A percentile compares a stretch with the other conserved stretches of the same genome.
These are phyloP conservation scores for Fraxinus paxiana DNA, from an alignment of 305 asterid species.

Conservation along the genomic window DNA sequence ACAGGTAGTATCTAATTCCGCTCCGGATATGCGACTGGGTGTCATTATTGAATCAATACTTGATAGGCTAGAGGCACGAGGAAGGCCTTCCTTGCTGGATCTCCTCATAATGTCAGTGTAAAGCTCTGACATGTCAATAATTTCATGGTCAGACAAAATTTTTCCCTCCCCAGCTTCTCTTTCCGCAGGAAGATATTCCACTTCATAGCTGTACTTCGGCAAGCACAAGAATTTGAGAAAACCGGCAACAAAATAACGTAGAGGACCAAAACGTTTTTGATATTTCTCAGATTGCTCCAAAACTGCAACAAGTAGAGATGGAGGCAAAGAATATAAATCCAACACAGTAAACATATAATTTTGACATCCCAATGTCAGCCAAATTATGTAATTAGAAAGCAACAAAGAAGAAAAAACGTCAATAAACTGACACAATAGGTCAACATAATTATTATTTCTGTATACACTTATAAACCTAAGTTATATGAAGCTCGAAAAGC, in stretches of 20 bases:
- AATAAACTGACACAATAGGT: neutral
- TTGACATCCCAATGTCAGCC: neutral
- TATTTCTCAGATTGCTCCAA: slow-evolving; percentile 94
- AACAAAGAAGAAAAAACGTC: neutral
- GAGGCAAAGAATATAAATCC: neutral
- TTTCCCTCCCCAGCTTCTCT: slow-evolving; percentile 55
- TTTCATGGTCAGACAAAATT: slow-evolving; percentile 39
- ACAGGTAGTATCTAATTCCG: slow-evolving; percentile 66
- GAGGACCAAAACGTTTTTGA: slow-evolving; percentile 91
- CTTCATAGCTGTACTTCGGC: slow-evolving; percentile 86
- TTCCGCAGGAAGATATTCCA: slow-evolving; percentile 80
- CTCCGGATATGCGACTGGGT: slow-evolving; percentile 70
- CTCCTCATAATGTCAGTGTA: slow-evolving; percentile 89
- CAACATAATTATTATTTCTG: neutral
- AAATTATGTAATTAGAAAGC: neutral
- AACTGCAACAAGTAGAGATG: slow-evolving; percentile 49
- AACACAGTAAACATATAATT: neutral
- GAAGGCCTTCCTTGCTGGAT: slow-evolving; percentile 95
- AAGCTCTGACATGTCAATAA: slow-evolving; percentile 82
- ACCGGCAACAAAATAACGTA: slow-evolving; percentile 94
- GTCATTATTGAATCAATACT: slow-evolving; percentile 92
- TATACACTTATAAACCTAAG: neutral
- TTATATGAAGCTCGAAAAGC: neutral
- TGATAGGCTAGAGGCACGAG: slow-evolving; percentile 90
- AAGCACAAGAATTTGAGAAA: slow-evolving; percentile 87